phyloP scores from a whole-genome alignment of 371 early-diverging fungal genomes.

The Mucor plumbeus region DNA sequence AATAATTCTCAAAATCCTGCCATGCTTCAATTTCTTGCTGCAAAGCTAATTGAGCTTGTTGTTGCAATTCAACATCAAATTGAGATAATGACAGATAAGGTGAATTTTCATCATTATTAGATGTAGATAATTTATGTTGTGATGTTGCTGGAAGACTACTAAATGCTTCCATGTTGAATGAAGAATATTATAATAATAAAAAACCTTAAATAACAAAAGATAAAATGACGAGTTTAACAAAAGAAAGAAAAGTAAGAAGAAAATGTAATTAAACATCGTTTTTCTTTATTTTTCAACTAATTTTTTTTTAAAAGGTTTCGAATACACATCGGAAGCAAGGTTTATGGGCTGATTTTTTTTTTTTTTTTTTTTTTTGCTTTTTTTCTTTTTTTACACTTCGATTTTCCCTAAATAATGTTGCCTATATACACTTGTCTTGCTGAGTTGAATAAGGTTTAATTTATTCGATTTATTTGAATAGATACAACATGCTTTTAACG shows the following conservation, averaged over 20 bases:
- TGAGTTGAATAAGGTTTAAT: not conserved
- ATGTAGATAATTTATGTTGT: not conserved
- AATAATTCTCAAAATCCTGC: constrained; percentile 47
- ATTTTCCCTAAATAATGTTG: not conserved
- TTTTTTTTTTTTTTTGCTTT: not conserved
- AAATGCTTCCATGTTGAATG: constrained; percentile 12
- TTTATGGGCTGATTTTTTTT: constrained; percentile 22
- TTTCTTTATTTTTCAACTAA: not conserved
- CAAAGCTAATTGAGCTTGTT: constrained; percentile 47
- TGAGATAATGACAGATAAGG: constrained; percentile 36
- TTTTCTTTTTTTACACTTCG: not conserved
- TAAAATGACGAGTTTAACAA: not conserved
- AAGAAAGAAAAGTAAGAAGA: not conserved
- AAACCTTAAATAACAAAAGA: not conserved
- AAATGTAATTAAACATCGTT: not conserved
- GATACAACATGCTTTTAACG: not conserved
- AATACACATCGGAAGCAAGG: constrained; percentile 13
- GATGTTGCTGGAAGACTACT: constrained; percentile 1
- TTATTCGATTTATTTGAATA: not conserved
- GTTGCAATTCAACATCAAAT: constrained; percentile 46
- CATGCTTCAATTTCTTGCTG: constrained; percentile 38
- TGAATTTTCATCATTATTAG: not conserved
- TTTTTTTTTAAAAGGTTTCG: constrained; percentile 1
- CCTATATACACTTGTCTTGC: constrained; percentile 2
- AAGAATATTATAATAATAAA: not conserved